Evolutionary conservation across 306 rosid species (phyloP).

Genomic region (Crotalaria pallida): DNA sequence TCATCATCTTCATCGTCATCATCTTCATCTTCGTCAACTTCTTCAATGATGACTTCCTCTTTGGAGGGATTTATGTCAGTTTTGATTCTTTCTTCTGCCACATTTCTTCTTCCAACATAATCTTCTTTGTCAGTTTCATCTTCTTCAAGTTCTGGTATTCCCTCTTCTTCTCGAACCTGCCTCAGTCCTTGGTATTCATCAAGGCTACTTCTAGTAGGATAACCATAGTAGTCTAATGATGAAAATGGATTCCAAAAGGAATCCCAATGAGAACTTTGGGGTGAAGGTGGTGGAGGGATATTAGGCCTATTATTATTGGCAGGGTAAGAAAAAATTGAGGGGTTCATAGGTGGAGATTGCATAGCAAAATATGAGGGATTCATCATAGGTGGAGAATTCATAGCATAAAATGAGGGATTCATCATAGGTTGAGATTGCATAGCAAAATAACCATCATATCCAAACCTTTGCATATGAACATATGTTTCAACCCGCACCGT

Average conservation of each 20-base stretch:
- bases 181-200: conserved; percentile 66
- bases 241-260: conserved; percentile 88
- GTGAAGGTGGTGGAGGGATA: conserved; percentile 73
- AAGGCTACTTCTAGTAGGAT: conserved; percentile 41
- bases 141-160: conserved; percentile 81
- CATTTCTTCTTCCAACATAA: conserved; percentile 27
- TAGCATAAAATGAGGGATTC: conserved; percentile 41
- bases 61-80: conserved; percentile 24
- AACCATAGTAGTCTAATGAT: conserved; percentile 61
- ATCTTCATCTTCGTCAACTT: conserved; percentile 62
- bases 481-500: conserved; percentile 51
- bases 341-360: conserved; percentile 54
- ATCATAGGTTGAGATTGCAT: conserved; percentile 56
- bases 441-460: conserved; percentile 48
- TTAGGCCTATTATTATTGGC: conserved; percentile 43
- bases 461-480: conserved; percentile 46
- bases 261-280: conserved; percentile 76
- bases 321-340: conserved; percentile 51
- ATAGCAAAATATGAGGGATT: conserved; percentile 40
- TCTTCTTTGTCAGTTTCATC: conserved; percentile 62
- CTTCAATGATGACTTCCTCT: conserved; percentile 65
- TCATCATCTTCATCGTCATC: conserved; percentile 62
- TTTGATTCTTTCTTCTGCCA: conserved; percentile 42
- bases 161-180: conserved; percentile 83
- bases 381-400: conserved; percentile 50